Conservation (phyloP, 768 basidiomycete genomes). For the Porpolomopsis calyptriformis region DNA sequence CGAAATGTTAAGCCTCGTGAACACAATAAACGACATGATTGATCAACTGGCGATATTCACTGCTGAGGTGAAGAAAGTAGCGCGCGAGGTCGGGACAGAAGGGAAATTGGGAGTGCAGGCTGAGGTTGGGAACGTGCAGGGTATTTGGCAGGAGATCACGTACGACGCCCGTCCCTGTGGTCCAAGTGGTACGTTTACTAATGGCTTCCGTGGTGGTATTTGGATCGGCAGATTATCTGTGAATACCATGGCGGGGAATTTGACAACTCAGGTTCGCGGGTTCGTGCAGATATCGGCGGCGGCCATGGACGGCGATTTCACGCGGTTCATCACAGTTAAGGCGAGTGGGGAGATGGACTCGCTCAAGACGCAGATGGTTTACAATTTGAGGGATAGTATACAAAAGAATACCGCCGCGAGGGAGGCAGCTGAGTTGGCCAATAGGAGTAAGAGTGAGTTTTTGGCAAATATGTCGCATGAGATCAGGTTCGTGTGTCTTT, state of each 20-base stretch:
- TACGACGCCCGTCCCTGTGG: too few species aligned
- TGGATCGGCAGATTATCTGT: conserved; percentile 81
- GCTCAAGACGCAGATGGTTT: conserved; percentile 98
- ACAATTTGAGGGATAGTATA: conserved; percentile 89
- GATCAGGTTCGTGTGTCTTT: conserved; percentile 56
- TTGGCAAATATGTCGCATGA: conserved; percentile 98
- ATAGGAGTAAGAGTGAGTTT: conserved; percentile 94
- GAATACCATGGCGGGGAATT: conserved; percentile 93
- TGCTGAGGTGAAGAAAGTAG: too few species aligned
- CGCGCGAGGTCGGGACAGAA: too few species aligned
- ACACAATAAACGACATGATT: too few species aligned
- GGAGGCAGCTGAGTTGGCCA: conserved; percentile 96
- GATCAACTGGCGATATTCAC: too few species aligned
- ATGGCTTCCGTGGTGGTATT: too few species aligned
- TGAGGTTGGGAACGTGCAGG: too few species aligned
- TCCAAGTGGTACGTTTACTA: too few species aligned
- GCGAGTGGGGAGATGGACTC: conserved; percentile 99
- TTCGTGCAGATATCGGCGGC: conserved; percentile 98
- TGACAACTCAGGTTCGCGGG: conserved; percentile 97
- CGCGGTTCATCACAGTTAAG: conserved; percentile 97
- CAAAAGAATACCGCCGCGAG: conserved; percentile 98
- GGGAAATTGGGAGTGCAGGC: too few species aligned
- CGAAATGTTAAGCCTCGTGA: too few species aligned
- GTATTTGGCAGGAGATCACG: too few species aligned
- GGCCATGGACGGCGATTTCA: conserved; percentile 98